Base-by-base conservation (phyloP, 495 filamentous ascomycete species). In the Aspergillus ostianus region DNA sequence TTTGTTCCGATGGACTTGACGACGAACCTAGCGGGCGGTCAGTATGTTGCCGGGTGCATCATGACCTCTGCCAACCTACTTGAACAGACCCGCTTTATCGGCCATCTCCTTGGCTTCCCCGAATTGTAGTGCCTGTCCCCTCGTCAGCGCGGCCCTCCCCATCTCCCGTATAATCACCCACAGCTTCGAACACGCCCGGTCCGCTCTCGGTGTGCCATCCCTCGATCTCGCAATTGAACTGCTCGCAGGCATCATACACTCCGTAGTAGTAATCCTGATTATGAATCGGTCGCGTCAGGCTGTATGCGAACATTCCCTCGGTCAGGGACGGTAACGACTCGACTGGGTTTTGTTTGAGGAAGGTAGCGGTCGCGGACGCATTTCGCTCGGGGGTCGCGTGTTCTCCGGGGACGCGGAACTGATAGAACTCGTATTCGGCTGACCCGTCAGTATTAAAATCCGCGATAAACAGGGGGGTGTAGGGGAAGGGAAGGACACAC, bases 401-500 rank as follows among this genome's bases (percentile, higher is more conserved):
- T 47, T 73, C 64, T 27, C 73, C 59, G 19, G 92, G 92, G 9
- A 86, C 79, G 64, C 87, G 84, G 69, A 96, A 98, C 70, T 96
- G 91, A 78, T 88, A 97, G 82, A 98, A 98, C 72, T 98, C 94
- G 79, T 96, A 93, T 74, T 98, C 94, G 59, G 90, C 94, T 98
- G 64, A 17, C 51, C 48, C 19, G 29, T 23, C 8, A 57, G 26
- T 15, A 26, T 21, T 10, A 26, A 26, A 26, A 26, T 4, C 2
- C 23, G 23, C 23, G 23, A 26, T 26, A 26, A 26, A 26, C n/a
- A n/a, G 4, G 23, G 23, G 23, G 23, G 23, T 26, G 2, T 26
- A 26, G 23, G 23, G 23, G 4, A 26, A 26, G 23, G 2, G 23
- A 26, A 48, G 51, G 45, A 32, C 15, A 68, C 67, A 97, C 93